phyloP scores from a whole-genome alignment of 2,329 filamentous ascomycete species.

The Pseudocercospora macadamiae region DNA sequence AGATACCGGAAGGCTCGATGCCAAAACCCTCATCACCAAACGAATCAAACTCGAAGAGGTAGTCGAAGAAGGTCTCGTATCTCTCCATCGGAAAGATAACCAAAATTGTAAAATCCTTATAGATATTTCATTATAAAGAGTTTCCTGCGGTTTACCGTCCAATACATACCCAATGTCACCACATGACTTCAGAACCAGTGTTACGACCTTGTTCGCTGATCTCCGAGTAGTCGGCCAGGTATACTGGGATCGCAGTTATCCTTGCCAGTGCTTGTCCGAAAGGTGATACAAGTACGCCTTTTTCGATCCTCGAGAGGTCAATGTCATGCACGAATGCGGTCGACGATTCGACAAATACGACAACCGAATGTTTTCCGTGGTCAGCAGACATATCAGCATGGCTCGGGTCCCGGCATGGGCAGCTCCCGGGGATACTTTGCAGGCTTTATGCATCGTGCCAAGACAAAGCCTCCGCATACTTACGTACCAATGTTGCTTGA shows the following conservation, averaged over 20 bases:
- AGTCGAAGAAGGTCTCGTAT: conserved; percentile 7
- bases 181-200: too few species aligned
- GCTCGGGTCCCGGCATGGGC: not conserved
- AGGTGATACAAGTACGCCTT: too few species aligned
- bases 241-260: too few species aligned
- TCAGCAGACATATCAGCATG: not conserved
- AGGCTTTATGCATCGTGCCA: not conserved
- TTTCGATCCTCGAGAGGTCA: too few species aligned
- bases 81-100: conserved; percentile 9
- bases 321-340: too few species aligned
- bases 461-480: not conserved
- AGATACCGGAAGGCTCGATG: conserved; percentile 1
- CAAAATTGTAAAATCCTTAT: conserved; percentile 17
- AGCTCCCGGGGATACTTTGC: not conserved
- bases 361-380: not conserved
- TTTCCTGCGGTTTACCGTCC: too few species aligned
- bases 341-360: too few species aligned
- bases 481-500: not conserved
- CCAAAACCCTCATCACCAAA: conserved; percentile 12
- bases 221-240: too few species aligned
- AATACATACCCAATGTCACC: too few species aligned
- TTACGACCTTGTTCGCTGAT: too few species aligned
- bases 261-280: too few species aligned
- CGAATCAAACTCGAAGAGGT: conserved; percentile 15
- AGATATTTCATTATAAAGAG: conserved; percentile 9